A percentile compares a stretch with the other conserved stretches of the same genome.
Evolutionary conservation across 345 rosid species (phyloP).

Genomic region (Salix koriyanagi): DNA sequence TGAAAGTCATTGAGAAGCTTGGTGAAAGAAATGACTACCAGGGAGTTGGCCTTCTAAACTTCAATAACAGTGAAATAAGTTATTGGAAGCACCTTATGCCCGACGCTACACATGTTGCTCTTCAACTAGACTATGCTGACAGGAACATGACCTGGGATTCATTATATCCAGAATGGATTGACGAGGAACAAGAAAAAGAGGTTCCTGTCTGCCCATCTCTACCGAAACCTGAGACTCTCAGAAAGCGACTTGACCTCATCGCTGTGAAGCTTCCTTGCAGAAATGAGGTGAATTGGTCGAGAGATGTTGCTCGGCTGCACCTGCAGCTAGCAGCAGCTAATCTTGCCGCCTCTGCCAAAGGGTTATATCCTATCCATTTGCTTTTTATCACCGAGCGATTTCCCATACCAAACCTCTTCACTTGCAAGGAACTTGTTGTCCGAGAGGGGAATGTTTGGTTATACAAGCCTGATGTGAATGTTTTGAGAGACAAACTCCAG

Average conservation of each 20-base stretch:
- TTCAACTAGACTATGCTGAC: slow-evolving; percentile 19
- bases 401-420: slow-evolving; percentile 26
- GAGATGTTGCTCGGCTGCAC: slow-evolving; percentile 30
- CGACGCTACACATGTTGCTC: slow-evolving; percentile 6
- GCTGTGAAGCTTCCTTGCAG: slow-evolving; percentile 30
- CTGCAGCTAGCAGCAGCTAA: slow-evolving; percentile 28
- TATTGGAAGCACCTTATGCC: slow-evolving; percentile 21
- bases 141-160: slow-evolving; percentile 27
- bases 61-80: slow-evolving; percentile 19
- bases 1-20: slow-evolving; percentile 10
- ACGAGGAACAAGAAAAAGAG: slow-evolving; percentile 30
- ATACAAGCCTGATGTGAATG: slow-evolving; percentile 24
- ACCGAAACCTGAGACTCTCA: slow-evolving; percentile 18
- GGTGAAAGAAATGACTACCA: slow-evolving; percentile 9
- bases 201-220: slow-evolving; percentile 29
- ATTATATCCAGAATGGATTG: slow-evolving; percentile 35
- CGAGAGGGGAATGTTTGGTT: slow-evolving; percentile 28
- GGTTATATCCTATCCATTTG: slow-evolving; percentile 22
- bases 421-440: slow-evolving; percentile 27
- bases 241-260: slow-evolving; percentile 27
- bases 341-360: slow-evolving; percentile 32
- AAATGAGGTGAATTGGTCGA: slow-evolving; percentile 27
- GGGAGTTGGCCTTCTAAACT: slow-evolving; percentile 26
- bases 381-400: slow-evolving; percentile 23
- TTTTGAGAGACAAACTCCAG: slow-evolving; percentile 22